Percentiles rank a stretch among this genome's conserved stretches.
phyloP scores from a whole-genome alignment of 176 grass and related monocot genomes.

The Typha latifolia region DNA sequence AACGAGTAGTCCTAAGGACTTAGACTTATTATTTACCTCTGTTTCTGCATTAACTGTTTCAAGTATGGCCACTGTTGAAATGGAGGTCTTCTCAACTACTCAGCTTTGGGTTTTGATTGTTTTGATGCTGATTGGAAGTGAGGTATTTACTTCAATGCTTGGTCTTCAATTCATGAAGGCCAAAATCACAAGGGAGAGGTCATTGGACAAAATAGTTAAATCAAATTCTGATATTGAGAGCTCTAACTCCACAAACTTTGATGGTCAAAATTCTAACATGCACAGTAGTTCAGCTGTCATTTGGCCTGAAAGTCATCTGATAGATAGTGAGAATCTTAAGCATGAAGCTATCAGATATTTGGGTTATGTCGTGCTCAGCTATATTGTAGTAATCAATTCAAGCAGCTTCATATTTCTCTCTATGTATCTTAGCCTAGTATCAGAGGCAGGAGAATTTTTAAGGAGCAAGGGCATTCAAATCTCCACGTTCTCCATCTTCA shows the following conservation, averaged over 20 bases:
- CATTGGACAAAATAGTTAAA: conserved; percentile 15
- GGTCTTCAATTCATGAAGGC: conserved; percentile 36
- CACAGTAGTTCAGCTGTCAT: background rate
- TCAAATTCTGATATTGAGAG: conserved; percentile 32
- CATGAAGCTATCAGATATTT: conserved; percentile 30
- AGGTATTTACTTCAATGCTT: conserved; percentile 67
- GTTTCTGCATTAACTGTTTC: conserved; percentile 69
- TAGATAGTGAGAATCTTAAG: conserved; percentile 20
- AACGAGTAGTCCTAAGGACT: conserved; percentile 8
- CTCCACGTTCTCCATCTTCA: conserved; percentile 56
- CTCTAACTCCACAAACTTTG: conserved; percentile 8
- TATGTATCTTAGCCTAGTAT: conserved; percentile 42
- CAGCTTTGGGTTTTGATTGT: conserved; percentile 57
- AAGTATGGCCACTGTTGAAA: conserved; percentile 71
- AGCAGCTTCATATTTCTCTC: conserved; percentile 37
- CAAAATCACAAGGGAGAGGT: conserved; percentile 22
- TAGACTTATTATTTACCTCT: conserved; percentile 54
- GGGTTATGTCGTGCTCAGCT: conserved; percentile 33
- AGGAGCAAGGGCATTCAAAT: conserved; percentile 34
- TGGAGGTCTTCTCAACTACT: conserved; percentile 51
- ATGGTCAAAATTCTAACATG: conserved; percentile 1
- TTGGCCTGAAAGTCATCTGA: background rate
- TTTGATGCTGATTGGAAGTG: conserved; percentile 54
- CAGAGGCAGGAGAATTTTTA: conserved; percentile 36
- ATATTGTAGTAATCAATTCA: conserved; percentile 36